Percentiles rank a stretch among this genome's conserved stretches.
phyloP scores from a whole-genome alignment of 2,329 filamentous ascomycete genomes.

The Cladophialophora psammophila region DNA sequence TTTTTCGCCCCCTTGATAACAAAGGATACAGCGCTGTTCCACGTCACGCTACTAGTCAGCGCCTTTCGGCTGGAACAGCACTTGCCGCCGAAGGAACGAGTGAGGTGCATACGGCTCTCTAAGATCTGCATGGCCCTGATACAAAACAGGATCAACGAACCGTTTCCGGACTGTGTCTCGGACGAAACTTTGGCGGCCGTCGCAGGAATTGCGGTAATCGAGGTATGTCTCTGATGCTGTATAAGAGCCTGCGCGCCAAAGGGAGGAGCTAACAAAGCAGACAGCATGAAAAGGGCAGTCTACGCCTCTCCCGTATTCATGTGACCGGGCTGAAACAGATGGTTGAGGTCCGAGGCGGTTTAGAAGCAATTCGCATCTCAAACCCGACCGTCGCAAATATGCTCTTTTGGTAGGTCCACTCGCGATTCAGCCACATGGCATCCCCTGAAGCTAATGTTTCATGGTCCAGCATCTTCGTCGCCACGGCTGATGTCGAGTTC shows the following conservation, averaged over 20 bases:
- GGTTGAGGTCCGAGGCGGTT: conserved; percentile 18
- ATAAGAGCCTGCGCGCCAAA: not conserved
- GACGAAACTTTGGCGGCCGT: conserved; percentile 22
- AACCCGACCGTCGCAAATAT: conserved; percentile 20
- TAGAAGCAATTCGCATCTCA: conserved; percentile 18
- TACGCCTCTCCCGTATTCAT: conserved; percentile 20
- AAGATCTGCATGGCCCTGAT: conserved; percentile 26
- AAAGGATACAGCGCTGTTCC: conserved; percentile 18
- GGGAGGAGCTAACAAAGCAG: not conserved
- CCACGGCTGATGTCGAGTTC: conserved; percentile 20
- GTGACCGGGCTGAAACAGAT: conserved; percentile 18
- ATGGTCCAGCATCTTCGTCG: conserved; percentile 16
- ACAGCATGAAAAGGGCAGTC: conserved; percentile 24
- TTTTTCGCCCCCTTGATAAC: conserved; percentile 25
- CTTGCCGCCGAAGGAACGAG: conserved; percentile 14
- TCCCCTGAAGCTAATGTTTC: not conserved
- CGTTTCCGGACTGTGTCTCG: conserved; percentile 19
- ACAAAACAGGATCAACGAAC: conserved; percentile 24
- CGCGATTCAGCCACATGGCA: not conserved
- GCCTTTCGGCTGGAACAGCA: conserved; percentile 19
- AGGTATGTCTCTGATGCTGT: conserved; percentile 2
- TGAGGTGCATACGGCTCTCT: conserved; percentile 25
- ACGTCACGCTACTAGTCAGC: conserved; percentile 20
- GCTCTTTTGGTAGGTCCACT: conserved; percentile 14
- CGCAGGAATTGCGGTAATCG: conserved; percentile 16